phyloP scores from a whole-genome alignment of 495 filamentous ascomycete species.

The Penicillium canariense region DNA sequence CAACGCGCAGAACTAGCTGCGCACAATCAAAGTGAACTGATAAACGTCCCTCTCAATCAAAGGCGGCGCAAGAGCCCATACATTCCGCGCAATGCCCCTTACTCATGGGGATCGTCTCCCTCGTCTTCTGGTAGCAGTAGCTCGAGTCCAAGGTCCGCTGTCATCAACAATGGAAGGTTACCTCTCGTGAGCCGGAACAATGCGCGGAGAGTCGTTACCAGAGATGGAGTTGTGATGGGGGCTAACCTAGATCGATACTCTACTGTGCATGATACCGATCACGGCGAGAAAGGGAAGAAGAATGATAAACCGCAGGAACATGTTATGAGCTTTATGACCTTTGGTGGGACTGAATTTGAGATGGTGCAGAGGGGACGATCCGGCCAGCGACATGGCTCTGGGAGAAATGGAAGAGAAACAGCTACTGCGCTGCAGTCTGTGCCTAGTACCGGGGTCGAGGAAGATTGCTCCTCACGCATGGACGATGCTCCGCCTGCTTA shows the following conservation, averaged over 20 bases:
- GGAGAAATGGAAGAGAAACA: background rate
- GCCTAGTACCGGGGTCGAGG: background rate
- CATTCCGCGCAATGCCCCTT: background rate
- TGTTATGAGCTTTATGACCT: slow-evolving; percentile 41
- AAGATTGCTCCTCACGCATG: background rate
- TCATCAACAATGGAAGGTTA: background rate
- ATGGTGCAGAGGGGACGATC: background rate
- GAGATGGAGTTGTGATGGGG: slow-evolving; percentile 28
- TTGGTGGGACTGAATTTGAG: slow-evolving; percentile 8
- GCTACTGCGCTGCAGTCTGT: no score
- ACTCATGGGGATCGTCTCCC: background rate
- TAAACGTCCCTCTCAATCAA: slow-evolving; percentile 28
- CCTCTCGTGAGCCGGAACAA: background rate
- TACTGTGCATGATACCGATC: background rate
- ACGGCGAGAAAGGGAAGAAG: background rate
- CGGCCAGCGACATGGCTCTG: background rate
- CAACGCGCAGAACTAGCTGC: slow-evolving; percentile 31
- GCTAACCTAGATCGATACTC: slow-evolving; percentile 30
- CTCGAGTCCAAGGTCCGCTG: background rate
- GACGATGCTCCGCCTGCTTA: slow-evolving; percentile 20
- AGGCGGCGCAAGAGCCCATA: slow-evolving; percentile 3
- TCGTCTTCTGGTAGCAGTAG: background rate
- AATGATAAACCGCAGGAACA: slow-evolving; percentile 13
- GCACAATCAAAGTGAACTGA: slow-evolving; percentile 29
- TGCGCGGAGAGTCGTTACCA: slow-evolving; percentile 20